phyloP scores from a whole-genome alignment of 306 rosid species.

The Gynostemma pentaphyllum region DNA sequence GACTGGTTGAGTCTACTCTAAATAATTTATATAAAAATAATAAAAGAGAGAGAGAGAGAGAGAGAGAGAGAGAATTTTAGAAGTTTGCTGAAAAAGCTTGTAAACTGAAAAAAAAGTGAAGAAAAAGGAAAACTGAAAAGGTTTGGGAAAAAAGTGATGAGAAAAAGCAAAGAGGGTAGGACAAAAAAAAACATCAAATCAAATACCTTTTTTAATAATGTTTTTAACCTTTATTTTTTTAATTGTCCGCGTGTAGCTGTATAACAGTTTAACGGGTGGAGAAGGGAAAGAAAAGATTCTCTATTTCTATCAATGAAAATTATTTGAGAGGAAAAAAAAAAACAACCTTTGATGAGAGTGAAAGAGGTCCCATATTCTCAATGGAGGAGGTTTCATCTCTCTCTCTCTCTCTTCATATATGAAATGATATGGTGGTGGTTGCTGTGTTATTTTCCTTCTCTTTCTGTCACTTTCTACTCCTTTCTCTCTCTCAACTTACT shows the following conservation, averaged over 20 bases:
- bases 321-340: too few species aligned
- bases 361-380: constrained; percentile 9
- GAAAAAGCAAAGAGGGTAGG: constrained; percentile 13
- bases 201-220: constrained; percentile 30
- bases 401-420: constrained; percentile 11
- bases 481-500: too few species aligned
- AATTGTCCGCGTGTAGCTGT: background rate
- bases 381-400: constrained; percentile 7
- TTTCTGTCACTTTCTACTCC: constrained; percentile 17
- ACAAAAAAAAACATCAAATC: constrained; percentile 63
- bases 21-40: background rate
- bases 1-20: background rate
- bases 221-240: constrained; percentile 8
- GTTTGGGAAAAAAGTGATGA: constrained; percentile 34
- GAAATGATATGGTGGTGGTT: constrained; percentile 34
- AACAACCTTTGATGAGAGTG: background rate
- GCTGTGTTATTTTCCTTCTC: constrained; percentile 13
- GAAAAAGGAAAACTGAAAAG: constrained; percentile 25
- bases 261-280: background rate
- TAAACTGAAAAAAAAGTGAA: background rate
- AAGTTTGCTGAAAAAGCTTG: constrained; percentile 16
- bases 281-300: constrained; percentile 11
- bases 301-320: background rate
- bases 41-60: background rate
- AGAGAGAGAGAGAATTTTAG: background rate